Percentiles rank a stretch among this genome's conserved stretches.
phyloP scores from a whole-genome alignment of 768 basidiomycete genomes.

The Chalciporus chontae region DNA sequence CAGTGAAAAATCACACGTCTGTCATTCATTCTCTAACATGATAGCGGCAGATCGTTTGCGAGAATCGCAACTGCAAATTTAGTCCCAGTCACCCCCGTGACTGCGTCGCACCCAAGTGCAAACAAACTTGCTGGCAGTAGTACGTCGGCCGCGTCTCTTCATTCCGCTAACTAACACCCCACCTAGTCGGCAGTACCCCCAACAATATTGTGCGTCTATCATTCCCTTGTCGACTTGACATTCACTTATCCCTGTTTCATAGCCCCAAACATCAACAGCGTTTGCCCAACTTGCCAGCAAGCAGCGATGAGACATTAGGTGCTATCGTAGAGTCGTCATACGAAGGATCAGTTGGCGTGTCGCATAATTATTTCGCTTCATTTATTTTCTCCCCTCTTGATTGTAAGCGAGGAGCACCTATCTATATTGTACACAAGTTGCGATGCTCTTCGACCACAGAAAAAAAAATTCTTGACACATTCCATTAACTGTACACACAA shows the following conservation, averaged over 20 bases:
- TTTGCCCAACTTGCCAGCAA: constrained; percentile 40
- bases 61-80: constrained; percentile 47
- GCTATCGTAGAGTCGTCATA: not conserved
- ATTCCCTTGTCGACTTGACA: not conserved
- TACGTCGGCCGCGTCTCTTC: constrained; percentile 21
- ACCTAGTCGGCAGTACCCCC: constrained; percentile 41
- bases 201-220: constrained; percentile 41
- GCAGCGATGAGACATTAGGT: constrained; percentile 24
- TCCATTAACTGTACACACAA: constrained; percentile 1
- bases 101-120: constrained; percentile 44
- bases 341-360: constrained; percentile 12
- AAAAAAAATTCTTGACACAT: constrained; percentile 10
- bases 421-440: constrained; percentile 16
- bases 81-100: constrained; percentile 47
- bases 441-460: not conserved
- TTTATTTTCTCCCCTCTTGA: constrained; percentile 26
- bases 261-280: constrained; percentile 43
- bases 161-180: constrained; percentile 3
- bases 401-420: constrained; percentile 24
- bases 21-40: constrained; percentile 8
- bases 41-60: constrained; percentile 43
- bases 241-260: not conserved
- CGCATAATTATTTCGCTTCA: constrained; percentile 21
- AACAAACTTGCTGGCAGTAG: constrained; percentile 47
- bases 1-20: constrained; percentile 1